Evolutionary conservation across 768 basidiomycete genomes (phyloP).

Genomic region (Hemileccinum rubropunctum): DNA sequence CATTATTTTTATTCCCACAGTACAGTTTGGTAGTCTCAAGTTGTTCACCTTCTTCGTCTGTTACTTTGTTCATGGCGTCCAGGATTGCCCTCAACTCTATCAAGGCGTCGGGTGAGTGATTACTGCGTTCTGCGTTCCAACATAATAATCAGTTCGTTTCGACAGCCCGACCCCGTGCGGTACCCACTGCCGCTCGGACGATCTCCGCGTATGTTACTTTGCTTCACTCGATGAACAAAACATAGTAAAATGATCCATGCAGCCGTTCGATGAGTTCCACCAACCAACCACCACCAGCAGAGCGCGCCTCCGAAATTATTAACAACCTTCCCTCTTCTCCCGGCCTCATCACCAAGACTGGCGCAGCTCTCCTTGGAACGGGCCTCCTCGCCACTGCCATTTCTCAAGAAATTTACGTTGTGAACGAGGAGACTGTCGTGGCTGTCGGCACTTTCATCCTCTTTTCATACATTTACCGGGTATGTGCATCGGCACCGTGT

Average conservation of each 20-base stretch:
- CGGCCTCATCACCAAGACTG: constrained; percentile 92
- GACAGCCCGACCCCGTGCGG: constrained; percentile 54
- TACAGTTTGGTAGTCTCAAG: constrained; percentile 2
- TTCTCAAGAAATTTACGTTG: constrained; percentile 95
- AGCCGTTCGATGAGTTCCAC: constrained; percentile 65
- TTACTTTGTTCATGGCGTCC: constrained; percentile 51
- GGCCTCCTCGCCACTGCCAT: constrained; percentile 89
- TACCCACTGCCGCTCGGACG: constrained; percentile 45
- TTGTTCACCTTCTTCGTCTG: constrained; percentile 7
- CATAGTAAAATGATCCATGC: constrained; percentile 11
- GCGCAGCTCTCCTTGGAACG: constrained; percentile 86
- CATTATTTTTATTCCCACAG: constrained; percentile 29
- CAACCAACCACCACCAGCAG: constrained; percentile 68
- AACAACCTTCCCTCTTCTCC: constrained; percentile 83
- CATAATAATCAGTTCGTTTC: neutral
- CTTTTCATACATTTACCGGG: constrained; percentile 79
- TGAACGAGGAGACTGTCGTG: constrained; percentile 94
- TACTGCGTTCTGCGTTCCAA: neutral
- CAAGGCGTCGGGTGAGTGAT: constrained; percentile 53
- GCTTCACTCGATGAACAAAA: constrained; percentile 3
- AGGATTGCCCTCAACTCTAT: constrained; percentile 67
- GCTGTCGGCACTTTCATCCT: constrained; percentile 82
- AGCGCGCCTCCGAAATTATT: constrained; percentile 89
- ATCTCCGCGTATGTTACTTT: constrained; percentile 44
- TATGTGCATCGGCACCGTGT: constrained; percentile 31